Evolutionary conservation across 208 protist species (phyloP).

Genomic region (Wallacemonas sp.): DNA sequence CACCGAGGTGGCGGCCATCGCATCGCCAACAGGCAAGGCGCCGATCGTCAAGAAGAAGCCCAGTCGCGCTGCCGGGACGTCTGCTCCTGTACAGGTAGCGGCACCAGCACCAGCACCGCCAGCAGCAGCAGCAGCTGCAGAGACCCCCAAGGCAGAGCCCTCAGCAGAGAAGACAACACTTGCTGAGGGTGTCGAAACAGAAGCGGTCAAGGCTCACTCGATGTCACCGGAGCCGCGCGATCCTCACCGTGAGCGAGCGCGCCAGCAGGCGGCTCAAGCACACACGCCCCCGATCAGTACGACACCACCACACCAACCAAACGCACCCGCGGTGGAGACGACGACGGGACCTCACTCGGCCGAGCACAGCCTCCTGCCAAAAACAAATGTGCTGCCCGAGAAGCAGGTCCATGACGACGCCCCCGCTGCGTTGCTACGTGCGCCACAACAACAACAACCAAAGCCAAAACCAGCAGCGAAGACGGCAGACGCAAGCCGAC

Average conservation of each 20-base stretch:
- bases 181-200: background rate
- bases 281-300: background rate
- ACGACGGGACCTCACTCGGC: background rate
- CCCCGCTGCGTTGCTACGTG: background rate
- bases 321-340: background rate
- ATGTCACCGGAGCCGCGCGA: conserved; percentile 4
- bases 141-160: background rate
- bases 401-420: background rate
- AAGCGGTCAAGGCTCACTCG: background rate
- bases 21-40: background rate
- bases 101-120: background rate
- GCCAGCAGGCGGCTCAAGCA: background rate
- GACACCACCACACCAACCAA: background rate
- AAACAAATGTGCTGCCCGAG: conserved; percentile 2
- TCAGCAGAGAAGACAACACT: background rate
- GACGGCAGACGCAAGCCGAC: too few species aligned
- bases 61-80: too few species aligned
- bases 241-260: background rate
- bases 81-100: background rate
- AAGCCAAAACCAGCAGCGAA: background rate
- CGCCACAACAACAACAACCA: background rate
- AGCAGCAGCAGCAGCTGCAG: background rate
- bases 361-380: conserved; percentile 9
- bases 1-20: background rate
- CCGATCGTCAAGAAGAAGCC: conserved; percentile 11